A percentile compares a stretch with the other conserved stretches of the same genome.
Conservation (phyloP, 495 filamentous ascomycete genomes). For the Penicillium tannophilum region DNA sequence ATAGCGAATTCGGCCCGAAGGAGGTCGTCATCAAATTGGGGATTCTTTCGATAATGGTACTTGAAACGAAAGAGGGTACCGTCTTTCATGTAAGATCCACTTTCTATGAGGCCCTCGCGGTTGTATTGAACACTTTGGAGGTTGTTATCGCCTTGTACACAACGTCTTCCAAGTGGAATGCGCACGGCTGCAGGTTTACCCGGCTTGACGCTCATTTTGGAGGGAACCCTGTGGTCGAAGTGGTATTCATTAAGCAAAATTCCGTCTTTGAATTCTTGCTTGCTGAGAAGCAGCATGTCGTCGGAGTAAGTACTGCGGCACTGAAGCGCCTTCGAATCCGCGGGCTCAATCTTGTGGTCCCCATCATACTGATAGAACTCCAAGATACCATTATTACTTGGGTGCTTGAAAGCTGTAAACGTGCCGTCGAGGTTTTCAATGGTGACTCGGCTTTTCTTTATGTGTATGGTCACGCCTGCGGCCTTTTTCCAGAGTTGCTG, state of each 20-base stretch:
- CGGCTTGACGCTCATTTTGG: slow-evolving; percentile 36
- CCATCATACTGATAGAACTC: slow-evolving; percentile 52
- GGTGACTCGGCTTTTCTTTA: slow-evolving; percentile 47
- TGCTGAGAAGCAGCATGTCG: slow-evolving; percentile 48
- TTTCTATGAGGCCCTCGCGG: slow-evolving; percentile 54
- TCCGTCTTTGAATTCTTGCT: slow-evolving; percentile 51
- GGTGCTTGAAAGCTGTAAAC: slow-evolving; percentile 51
- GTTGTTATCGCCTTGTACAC: slow-evolving; percentile 48
- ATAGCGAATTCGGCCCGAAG: slow-evolving; percentile 59
- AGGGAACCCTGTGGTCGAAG: slow-evolving; percentile 48
- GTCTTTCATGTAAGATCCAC: slow-evolving; percentile 58
- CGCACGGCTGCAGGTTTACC: slow-evolving; percentile 32
- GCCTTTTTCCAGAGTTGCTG: slow-evolving; percentile 49
- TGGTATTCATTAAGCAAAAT: slow-evolving; percentile 52
- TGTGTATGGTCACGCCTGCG: slow-evolving; percentile 47
- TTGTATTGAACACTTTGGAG: slow-evolving; percentile 57
- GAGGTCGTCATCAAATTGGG: slow-evolving; percentile 57
- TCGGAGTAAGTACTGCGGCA: slow-evolving; percentile 52
- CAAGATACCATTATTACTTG: slow-evolving; percentile 41
- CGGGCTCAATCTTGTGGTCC: slow-evolving; percentile 46
- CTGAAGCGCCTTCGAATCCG: slow-evolving; percentile 41
- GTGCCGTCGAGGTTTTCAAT: slow-evolving; percentile 50
- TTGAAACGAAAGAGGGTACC: slow-evolving; percentile 58
- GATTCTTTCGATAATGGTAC: slow-evolving; percentile 60
- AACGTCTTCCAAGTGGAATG: slow-evolving; percentile 51